Evolutionary conservation across 148 eudicot species (phyloP).

Genomic region (Amaranthus cruentus): DNA sequence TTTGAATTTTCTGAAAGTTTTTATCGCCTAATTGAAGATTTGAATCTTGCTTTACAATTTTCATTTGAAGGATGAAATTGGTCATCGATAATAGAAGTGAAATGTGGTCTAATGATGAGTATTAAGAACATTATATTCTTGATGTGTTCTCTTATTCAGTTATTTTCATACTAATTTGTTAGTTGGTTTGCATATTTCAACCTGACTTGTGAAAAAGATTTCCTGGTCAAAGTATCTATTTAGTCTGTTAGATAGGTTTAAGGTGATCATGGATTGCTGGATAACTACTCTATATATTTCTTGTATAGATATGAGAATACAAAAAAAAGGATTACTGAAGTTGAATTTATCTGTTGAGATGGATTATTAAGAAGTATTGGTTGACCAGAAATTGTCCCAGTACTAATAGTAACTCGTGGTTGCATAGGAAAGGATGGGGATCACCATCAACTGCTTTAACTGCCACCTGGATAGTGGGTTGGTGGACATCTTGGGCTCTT

Average conservation of each 20-base stretch:
- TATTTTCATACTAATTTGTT: not conserved
- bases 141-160: not conserved
- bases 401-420: not conserved
- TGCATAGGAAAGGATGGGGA: not conserved
- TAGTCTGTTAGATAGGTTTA: too few species aligned
- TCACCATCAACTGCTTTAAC: too few species aligned
- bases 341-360: not conserved
- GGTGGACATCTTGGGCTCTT: too few species aligned
- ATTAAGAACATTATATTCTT: not conserved
- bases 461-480: too few species aligned
- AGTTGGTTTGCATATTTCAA: not conserved
- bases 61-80: not conserved
- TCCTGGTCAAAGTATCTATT: not conserved
- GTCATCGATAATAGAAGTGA: not conserved
- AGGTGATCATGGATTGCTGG: not conserved
- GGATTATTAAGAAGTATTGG: not conserved
- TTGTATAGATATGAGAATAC: not conserved
- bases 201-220: not conserved
- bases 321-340: not conserved
- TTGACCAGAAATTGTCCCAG: not conserved
- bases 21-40: not conserved
- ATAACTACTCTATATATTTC: too few species aligned
- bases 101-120: not conserved
- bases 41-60: not conserved
- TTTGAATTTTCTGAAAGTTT: not conserved